Percentiles rank a stretch among this genome's conserved stretches.
phyloP scores from a whole-genome alignment of 2,329 filamentous ascomycete genomes.

The Pyrenochaeta sp. region DNA sequence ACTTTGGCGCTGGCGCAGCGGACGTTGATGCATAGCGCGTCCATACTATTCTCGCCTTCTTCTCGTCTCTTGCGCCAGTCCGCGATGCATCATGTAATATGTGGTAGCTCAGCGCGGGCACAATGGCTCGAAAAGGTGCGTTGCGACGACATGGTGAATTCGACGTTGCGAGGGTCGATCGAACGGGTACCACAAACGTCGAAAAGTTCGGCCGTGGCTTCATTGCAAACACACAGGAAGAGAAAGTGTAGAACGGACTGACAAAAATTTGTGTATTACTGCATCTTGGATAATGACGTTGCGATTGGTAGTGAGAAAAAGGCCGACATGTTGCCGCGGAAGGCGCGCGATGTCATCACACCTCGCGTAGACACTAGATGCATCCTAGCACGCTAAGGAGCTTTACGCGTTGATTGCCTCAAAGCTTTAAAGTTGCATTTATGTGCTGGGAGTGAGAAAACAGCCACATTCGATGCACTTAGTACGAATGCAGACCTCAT shows the following conservation, averaged over 20 bases:
- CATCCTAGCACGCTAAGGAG: slow-evolving; percentile 6
- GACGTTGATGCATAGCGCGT: slow-evolving; percentile 15
- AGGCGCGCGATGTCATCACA: slow-evolving; percentile 40
- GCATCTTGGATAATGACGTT: slow-evolving; percentile 17
- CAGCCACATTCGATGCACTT: not conserved
- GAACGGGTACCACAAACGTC: slow-evolving; percentile 4
- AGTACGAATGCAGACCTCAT: not conserved
- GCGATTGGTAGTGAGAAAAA: slow-evolving; percentile 21
- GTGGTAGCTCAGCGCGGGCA: slow-evolving; percentile 15
- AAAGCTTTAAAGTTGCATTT: no score
- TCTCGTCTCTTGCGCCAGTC: not conserved
- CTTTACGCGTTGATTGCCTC: not conserved
- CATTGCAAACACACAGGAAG: slow-evolving; percentile 14
- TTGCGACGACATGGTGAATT: slow-evolving; percentile 19
- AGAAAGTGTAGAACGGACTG: not conserved
- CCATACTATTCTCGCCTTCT: not conserved
- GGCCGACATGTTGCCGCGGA: slow-evolving; percentile 12
- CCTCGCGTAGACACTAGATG: slow-evolving; percentile 30
- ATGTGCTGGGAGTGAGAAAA: no score
- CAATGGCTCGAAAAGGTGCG: slow-evolving; percentile 8
- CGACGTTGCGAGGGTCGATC: slow-evolving; percentile 4
- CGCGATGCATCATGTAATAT: slow-evolving; percentile 12
- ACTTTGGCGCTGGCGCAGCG: slow-evolving; percentile 10
- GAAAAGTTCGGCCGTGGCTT: slow-evolving; percentile 30
- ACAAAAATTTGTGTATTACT: not conserved